Percentiles rank a stretch among this genome's conserved stretches.
These are phyloP conservation scores for Furcasterigmium furcatum DNA, from an alignment of 2,329 filamentous ascomycete genomes.

Conservation along the genomic window DNA sequence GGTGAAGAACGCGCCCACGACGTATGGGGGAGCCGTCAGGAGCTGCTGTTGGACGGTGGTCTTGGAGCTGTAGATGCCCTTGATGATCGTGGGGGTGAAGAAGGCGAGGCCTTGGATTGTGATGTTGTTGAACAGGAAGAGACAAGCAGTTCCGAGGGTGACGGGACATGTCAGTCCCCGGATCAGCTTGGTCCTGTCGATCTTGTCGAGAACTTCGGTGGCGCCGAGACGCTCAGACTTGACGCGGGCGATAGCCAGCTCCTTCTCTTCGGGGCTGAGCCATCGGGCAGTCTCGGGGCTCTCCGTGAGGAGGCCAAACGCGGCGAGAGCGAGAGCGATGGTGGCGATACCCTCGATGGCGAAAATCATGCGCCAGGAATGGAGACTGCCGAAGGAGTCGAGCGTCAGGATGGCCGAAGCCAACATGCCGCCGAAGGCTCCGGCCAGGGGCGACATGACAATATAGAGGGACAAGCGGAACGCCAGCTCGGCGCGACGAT, in stretches of 20 bases:
- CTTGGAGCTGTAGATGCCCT: conserved; percentile 60
- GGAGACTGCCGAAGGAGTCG: conserved; percentile 49
- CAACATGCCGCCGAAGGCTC: conserved; percentile 41
- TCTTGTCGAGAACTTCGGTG: conserved; percentile 60
- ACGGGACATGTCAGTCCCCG: conserved; percentile 64
- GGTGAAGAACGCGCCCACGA: conserved; percentile 62
- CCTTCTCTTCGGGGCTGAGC: conserved; percentile 63
- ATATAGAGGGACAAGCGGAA: conserved; percentile 41
- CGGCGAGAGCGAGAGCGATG: conserved; percentile 39
- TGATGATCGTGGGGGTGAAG: conserved; percentile 69
- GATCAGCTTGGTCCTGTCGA: conserved; percentile 60
- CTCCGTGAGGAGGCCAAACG: conserved; percentile 65
- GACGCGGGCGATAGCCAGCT: conserved; percentile 62
- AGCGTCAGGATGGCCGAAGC: conserved; percentile 53
- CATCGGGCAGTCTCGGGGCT: conserved; percentile 65
- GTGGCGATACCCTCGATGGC: conserved; percentile 18
- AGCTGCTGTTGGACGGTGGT: conserved; percentile 62
- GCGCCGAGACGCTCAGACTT: conserved; percentile 62
- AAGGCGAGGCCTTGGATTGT: conserved; percentile 71
- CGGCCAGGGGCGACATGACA: conserved; percentile 34
- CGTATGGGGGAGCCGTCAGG: conserved; percentile 66
- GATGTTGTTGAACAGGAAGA: conserved; percentile 65
- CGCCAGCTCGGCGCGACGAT: conserved; percentile 45
- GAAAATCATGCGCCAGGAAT: conserved; percentile 67
- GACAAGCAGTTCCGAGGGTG: conserved; percentile 41